Conservation (phyloP, 1,284 basidiomycete species). For the Leccinum pachyderme region DNA sequence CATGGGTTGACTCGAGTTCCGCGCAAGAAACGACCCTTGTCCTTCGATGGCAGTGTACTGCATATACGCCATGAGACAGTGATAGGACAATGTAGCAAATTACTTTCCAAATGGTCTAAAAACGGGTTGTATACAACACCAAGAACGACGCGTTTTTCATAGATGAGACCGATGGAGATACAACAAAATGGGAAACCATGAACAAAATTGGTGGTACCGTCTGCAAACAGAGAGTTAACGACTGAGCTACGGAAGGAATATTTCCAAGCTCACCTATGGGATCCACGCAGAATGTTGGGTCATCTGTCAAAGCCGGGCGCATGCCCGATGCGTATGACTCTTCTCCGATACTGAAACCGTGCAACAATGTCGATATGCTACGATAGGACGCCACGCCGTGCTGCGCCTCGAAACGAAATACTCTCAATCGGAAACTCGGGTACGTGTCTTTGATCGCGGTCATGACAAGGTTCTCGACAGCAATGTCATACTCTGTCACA, state of each 20-base stretch:
- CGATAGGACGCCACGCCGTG: background rate
- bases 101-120: conserved; percentile 68
- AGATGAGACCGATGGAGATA: conserved; percentile 89
- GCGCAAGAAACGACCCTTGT: conserved; percentile 76
- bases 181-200: conserved; percentile 90
- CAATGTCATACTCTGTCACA: conserved; percentile 94
- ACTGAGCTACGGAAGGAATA: conserved; percentile 17
- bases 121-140: conserved; percentile 94
- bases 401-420: conserved; percentile 17
- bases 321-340: conserved; percentile 79
- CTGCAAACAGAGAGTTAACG: conserved; percentile 34
- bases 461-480: conserved; percentile 85
- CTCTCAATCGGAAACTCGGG: conserved; percentile 82
- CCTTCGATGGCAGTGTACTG: conserved; percentile 81
- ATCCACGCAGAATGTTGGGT: conserved; percentile 89
- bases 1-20: conserved; percentile 45
- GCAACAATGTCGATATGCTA: background rate
- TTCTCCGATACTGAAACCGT: conserved; percentile 77
- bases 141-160: conserved; percentile 75
- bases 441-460: conserved; percentile 64
- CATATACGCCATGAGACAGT: conserved; percentile 4
- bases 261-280: conserved; percentile 55
- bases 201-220: conserved; percentile 94
- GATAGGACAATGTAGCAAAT: background rate
- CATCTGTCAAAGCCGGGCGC: conserved; percentile 51